Evolutionary conservation across 495 filamentous ascomycete species (phyloP), one percentile per base, ranked within the genome.

Genomic region (Parachaetomium inaequale): DNA sequence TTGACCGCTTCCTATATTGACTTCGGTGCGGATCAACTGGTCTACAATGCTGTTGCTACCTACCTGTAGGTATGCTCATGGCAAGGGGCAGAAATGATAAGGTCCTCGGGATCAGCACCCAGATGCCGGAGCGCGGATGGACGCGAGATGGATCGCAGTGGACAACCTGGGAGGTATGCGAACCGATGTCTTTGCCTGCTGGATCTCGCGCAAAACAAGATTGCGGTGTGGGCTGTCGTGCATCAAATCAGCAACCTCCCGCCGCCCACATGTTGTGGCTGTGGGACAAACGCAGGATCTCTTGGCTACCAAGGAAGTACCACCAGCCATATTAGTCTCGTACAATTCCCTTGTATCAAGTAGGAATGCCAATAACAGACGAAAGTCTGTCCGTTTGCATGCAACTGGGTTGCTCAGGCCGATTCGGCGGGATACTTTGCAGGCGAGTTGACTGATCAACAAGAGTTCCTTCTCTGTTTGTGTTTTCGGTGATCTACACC

Each of bases 241-340:
- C 47, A 43, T 66, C 63, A 58, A 69, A 69, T 69, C 64, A 59
- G 64, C 67, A 60, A 47, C 58, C 64, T 25, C 53, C 61, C 51
- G 50, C 14, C 21, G 59, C 40, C 64, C 65, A 70, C 67, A 66
- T 69, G 62, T 28, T 49, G 58, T 34, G 49, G 23, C 25, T 31
- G 54, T 50, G 47, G 36, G 32, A 42, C 29, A 7, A 50, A n/a
- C 14, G 25, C 42, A 3, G 8, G 21, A 10, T 34, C 21, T 32
- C 17, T 51, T 25, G 7, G 28, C 21, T 21, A n/a, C n/a, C n/a
- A n/a, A n/a, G n/a, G n/a, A n/a, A n/a, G n/a, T 8, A 2, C 36
- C 14, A 17, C 36, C 38, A 21, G 14, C n/a, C 17, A 6, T 6
- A 17, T 11, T 8, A n/a, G 17, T 17, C 17, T n/a, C 40, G 3